These are phyloP conservation scores for Piromyces sp. DNA, from an alignment of 192 early-diverging fungal genomes.

Conservation along the genomic window DNA sequence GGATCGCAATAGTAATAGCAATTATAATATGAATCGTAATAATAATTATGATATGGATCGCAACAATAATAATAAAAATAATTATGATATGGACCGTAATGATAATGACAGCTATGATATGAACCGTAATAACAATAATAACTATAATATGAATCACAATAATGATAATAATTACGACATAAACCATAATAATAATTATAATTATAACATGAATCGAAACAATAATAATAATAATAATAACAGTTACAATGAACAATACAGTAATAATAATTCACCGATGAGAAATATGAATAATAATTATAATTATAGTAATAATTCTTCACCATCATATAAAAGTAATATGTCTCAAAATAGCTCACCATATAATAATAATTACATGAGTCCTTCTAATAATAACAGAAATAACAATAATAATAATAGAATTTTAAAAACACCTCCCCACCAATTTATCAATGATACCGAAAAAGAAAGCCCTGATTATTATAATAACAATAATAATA, in stretches of 20 bases:
- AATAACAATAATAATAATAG: no score
- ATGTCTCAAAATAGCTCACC: no score
- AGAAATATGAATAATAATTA: not conserved
- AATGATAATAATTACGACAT: not conserved
- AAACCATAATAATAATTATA: no score
- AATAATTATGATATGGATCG: not conserved
- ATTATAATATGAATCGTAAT: not conserved
- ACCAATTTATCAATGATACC: no score
- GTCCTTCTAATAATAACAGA: no score
- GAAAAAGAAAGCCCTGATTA: no score
- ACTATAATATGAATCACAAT: not conserved
- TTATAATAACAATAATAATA: not conserved
- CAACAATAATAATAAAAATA: not conserved
- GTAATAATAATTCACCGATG: not conserved
- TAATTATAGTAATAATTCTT: not conserved
- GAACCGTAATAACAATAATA: not conserved
- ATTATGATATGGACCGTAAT: not conserved
- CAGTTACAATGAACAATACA: not conserved
- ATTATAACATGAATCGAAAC: no score
- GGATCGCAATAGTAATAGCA: not conserved
- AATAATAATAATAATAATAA: not conserved
- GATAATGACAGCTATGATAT: not conserved
- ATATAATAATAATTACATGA: no score
- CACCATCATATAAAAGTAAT: no score
- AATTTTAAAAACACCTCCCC: no score